Conservation (phyloP, 1,284 basidiomycete species). For the Mycosarcoma mackinlayi region DNA sequence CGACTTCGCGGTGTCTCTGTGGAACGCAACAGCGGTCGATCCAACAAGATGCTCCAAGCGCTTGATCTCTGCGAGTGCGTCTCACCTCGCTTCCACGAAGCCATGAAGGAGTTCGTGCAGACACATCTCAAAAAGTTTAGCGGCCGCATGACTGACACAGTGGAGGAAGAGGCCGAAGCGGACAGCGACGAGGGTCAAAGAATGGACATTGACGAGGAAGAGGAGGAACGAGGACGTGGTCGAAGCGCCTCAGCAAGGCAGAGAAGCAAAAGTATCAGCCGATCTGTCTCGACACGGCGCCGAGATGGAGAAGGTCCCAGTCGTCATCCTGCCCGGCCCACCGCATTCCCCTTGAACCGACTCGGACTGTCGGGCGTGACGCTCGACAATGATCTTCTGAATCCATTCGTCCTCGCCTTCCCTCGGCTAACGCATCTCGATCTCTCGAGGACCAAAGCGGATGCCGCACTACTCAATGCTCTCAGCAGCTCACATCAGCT, state of each 20-base stretch:
- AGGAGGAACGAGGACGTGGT: slow-evolving; percentile 69
- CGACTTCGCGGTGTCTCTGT: slow-evolving; percentile 62
- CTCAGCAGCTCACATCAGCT: slow-evolving; percentile 77
- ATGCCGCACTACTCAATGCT: slow-evolving; percentile 78
- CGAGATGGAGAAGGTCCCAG: slow-evolving; percentile 48
- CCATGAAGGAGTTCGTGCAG: slow-evolving; percentile 83
- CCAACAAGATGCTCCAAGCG: slow-evolving; percentile 75
- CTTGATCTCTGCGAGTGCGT: slow-evolving; percentile 95
- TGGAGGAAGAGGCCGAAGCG: slow-evolving; percentile 51
- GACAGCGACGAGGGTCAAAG: slow-evolving; percentile 59
- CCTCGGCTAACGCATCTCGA: slow-evolving; percentile 83
- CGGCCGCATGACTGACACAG: slow-evolving; percentile 37
- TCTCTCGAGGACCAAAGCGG: slow-evolving; percentile 76
- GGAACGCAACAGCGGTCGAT: slow-evolving; percentile 48
- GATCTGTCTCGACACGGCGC: slow-evolving; percentile 70
- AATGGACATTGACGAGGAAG: slow-evolving; percentile 70
- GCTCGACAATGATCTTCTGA: slow-evolving; percentile 80
- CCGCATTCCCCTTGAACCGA: slow-evolving; percentile 79
- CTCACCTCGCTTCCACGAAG: slow-evolving; percentile 84
- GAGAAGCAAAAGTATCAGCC: slow-evolving; percentile 62
- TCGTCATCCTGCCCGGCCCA: slow-evolving; percentile 52
- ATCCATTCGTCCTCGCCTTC: slow-evolving; percentile 84
- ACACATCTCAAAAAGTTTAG: slow-evolving; percentile 74
- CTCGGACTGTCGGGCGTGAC: slow-evolving; percentile 85
- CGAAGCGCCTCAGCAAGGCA: slow-evolving; percentile 35